These are phyloP conservation scores for Sindora glabra DNA, from an alignment of 306 rosid genomes.

Conservation along the genomic window DNA sequence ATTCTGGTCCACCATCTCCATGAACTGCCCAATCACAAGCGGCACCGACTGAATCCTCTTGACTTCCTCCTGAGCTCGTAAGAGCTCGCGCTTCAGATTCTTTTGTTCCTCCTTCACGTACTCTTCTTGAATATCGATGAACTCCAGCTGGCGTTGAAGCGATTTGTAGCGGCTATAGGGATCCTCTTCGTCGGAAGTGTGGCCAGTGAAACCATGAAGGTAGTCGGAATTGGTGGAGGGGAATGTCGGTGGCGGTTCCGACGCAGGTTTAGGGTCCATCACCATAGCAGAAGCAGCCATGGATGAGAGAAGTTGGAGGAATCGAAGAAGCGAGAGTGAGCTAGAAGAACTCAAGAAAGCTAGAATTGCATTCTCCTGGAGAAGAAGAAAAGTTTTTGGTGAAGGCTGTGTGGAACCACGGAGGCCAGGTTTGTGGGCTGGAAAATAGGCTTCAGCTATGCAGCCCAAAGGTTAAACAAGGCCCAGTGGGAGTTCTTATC, in stretches of 20 bases:
- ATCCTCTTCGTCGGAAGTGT: constrained; percentile 62
- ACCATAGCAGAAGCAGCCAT: constrained; percentile 82
- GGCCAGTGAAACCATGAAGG: constrained; percentile 28
- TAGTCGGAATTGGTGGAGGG: constrained; percentile 52
- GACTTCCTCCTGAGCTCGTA: constrained; percentile 94
- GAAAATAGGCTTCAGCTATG: too few species aligned
- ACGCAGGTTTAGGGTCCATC: constrained; percentile 53
- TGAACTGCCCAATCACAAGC: constrained; percentile 90
- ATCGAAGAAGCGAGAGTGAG: too few species aligned
- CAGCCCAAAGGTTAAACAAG: too few species aligned
- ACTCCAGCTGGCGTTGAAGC: constrained; percentile 77
- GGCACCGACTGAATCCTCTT: constrained; percentile 98
- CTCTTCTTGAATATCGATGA: constrained; percentile 90
- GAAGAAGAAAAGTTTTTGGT: too few species aligned
- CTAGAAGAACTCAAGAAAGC: too few species aligned
- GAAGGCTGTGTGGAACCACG: too few species aligned
- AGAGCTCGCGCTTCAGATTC: constrained; percentile 93
- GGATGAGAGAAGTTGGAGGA: neutral
- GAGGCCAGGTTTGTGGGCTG: too few species aligned
- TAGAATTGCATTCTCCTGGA: too few species aligned
- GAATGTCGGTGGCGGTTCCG: constrained; percentile 61
- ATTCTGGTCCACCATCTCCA: constrained; percentile 97
- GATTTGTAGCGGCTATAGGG: constrained; percentile 76
- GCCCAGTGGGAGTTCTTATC: too few species aligned
- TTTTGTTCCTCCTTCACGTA: constrained; percentile 90